These are phyloP conservation scores for Penicillium canescens DNA, from an alignment of 495 filamentous ascomycete species.

Conservation along the genomic window DNA sequence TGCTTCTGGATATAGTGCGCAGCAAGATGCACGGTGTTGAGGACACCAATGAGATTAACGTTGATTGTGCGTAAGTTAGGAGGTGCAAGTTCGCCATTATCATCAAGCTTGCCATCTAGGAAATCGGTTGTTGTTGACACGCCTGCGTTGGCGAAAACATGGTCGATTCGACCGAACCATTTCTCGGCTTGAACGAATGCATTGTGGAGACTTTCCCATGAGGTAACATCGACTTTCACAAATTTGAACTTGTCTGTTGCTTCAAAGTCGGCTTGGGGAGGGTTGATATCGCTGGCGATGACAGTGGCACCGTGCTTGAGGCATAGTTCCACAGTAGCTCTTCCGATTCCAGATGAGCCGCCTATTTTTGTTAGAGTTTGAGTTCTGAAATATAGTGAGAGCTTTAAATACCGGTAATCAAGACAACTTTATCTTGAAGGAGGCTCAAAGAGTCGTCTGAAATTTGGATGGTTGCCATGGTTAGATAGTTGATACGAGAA, in stretches of 20 bases:
- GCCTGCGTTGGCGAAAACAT: slow-evolving; percentile 53
- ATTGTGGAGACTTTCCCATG: slow-evolving; percentile 39
- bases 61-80: slow-evolving; percentile 39
- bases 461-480: slow-evolving; percentile 14
- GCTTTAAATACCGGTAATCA: slow-evolving; percentile 46
- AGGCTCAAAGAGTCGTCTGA: slow-evolving; percentile 20
- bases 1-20: slow-evolving; percentile 35
- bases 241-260: slow-evolving; percentile 26
- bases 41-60: slow-evolving; percentile 42
- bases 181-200: slow-evolving; percentile 41
- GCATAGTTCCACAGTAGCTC: slow-evolving; percentile 45
- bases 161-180: slow-evolving; percentile 46
- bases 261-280: slow-evolving; percentile 21
- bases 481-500: neutral
- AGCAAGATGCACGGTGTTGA: slow-evolving; percentile 41
- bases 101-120: slow-evolving; percentile 39
- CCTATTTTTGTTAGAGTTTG: slow-evolving; percentile 27
- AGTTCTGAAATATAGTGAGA: slow-evolving; percentile 1
- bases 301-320: slow-evolving; percentile 46
- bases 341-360: slow-evolving; percentile 51
- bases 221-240: slow-evolving; percentile 37
- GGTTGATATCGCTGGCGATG: slow-evolving; percentile 40
- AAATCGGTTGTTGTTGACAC: slow-evolving; percentile 39
- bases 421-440: slow-evolving; percentile 41
- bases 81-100: slow-evolving; percentile 39